A percentile compares a stretch with the other conserved stretches of the same genome.
phyloP scores from a whole-genome alignment of 331 rosid genomes.

The Quercus phellos region DNA sequence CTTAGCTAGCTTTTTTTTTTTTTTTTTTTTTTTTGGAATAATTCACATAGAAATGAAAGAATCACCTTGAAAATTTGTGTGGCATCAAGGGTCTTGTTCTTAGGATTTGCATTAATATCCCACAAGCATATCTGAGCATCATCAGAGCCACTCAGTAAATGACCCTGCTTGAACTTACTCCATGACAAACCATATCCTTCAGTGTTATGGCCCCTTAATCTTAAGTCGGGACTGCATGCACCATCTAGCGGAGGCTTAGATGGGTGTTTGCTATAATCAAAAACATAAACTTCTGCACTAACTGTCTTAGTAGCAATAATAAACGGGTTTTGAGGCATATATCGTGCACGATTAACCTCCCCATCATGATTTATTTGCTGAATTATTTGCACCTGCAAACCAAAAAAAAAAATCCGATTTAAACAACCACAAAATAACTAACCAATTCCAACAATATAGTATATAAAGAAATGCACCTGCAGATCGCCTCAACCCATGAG shows the following conservation, averaged over 20 bases:
- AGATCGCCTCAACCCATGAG: no score
- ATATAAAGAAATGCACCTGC: no score
- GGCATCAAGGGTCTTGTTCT: slow-evolving; percentile 76
- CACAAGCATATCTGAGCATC: slow-evolving; percentile 99
- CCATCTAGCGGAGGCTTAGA: slow-evolving; percentile 96
- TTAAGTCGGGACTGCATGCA: slow-evolving; percentile 84
- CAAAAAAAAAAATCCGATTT: background rate
- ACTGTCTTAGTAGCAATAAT: slow-evolving; percentile 90
- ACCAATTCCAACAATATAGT: background rate
- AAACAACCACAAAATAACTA: background rate
- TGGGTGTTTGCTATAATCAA: slow-evolving; percentile 93
- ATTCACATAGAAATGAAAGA: background rate
- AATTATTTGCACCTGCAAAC: slow-evolving; percentile 73
- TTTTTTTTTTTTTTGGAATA: background rate
- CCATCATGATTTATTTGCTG: slow-evolving; percentile 98
- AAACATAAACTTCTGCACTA: slow-evolving; percentile 90
- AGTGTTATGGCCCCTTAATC: slow-evolving; percentile 88
- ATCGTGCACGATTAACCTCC: slow-evolving; percentile 92
- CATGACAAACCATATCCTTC: slow-evolving; percentile 98
- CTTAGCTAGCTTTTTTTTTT: background rate
- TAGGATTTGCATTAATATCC: slow-evolving; percentile 82
- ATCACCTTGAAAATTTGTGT: slow-evolving; percentile 80
- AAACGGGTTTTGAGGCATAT: slow-evolving; percentile 88
- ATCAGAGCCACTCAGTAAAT: slow-evolving; percentile 93
- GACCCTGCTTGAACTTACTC: slow-evolving; percentile 93